A percentile compares a stretch with the other conserved stretches of the same genome.
phyloP scores from a whole-genome alignment of 805 yeast species.

The Kazachstania psychrophila region DNA sequence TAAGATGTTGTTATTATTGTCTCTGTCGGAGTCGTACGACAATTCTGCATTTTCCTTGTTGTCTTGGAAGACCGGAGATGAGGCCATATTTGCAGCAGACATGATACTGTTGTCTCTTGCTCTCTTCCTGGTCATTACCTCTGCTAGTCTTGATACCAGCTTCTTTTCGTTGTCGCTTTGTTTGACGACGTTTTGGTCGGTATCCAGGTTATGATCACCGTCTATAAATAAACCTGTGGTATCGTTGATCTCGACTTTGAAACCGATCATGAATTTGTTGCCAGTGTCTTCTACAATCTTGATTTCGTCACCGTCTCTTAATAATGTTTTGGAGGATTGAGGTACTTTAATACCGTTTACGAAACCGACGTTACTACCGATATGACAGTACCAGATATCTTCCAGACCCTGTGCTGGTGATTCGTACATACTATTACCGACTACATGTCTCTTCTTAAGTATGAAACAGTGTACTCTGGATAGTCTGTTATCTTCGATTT shows the following conservation, averaged over 20 bases:
- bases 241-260: conserved; percentile 45
- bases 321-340: conserved; percentile 49
- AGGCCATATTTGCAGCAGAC: not conserved
- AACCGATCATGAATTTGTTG: conserved; percentile 44
- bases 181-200: too few relatives aligned
- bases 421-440: conserved; percentile 47
- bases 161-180: conserved; percentile 23
- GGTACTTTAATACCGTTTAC: conserved; percentile 54
- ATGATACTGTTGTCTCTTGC: conserved; percentile 3
- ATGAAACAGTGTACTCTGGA: conserved; percentile 80
- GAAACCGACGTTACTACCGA: conserved; percentile 70
- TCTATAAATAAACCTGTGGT: conserved; percentile 54
- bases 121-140: conserved; percentile 16
- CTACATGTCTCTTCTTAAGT: conserved; percentile 52
- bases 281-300: conserved; percentile 56
- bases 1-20: conserved; percentile 8
- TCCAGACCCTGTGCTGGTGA: conserved; percentile 67
- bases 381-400: conserved; percentile 73
- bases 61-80: too few relatives aligned
- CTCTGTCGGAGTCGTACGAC: too few relatives aligned
- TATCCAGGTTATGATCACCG: conserved; percentile 33
- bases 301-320: conserved; percentile 58
- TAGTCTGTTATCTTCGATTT: conserved; percentile 61
- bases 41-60: too few relatives aligned
- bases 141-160: conserved; percentile 14